These are phyloP conservation scores for Phytophthora pseudosyringae DNA, from an alignment of 352 stramenopile genomes.

Conservation along the genomic window DNA sequence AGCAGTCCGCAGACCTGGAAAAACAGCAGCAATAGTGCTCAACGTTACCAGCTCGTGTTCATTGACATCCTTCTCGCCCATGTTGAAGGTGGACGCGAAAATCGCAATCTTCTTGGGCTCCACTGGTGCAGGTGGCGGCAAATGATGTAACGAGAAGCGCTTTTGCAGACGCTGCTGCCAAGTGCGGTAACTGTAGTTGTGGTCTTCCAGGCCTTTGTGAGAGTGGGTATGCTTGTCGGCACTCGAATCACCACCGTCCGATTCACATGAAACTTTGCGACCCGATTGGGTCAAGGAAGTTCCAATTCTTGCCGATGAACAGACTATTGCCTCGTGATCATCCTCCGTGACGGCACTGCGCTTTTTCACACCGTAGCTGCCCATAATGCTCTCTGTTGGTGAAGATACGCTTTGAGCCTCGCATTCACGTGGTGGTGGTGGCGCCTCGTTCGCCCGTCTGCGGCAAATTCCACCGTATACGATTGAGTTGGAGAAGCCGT, in stretches of 20 bases:
- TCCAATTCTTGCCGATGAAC: constrained; percentile 21
- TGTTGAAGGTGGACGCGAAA: constrained; percentile 88
- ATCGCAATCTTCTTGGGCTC: constrained; percentile 60
- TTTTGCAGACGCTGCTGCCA: constrained; percentile 49
- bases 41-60: constrained; percentile 54
- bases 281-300: constrained; percentile 27
- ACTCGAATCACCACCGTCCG: constrained; percentile 31
- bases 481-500: constrained; percentile 76
- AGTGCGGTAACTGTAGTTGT: constrained; percentile 21
- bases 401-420: constrained; percentile 57
- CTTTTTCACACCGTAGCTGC: constrained; percentile 39
- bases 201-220: constrained; percentile 29
- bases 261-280: constrained; percentile 33
- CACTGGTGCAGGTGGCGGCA: constrained; percentile 11
- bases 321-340: constrained; percentile 28
- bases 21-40: background rate
- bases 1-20: constrained; percentile 1
- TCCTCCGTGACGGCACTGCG: constrained; percentile 17
- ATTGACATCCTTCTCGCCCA: constrained; percentile 78
- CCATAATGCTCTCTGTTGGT: constrained; percentile 42
- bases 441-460: constrained; percentile 27
- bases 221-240: constrained; percentile 12
- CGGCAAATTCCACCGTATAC: constrained; percentile 73
- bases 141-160: constrained; percentile 35
- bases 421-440: constrained; percentile 28